Evolutionary conservation across 345 rosid species (phyloP), one percentile per base, ranked within the genome.

Genomic region (Salix arbutifolia): DNA sequence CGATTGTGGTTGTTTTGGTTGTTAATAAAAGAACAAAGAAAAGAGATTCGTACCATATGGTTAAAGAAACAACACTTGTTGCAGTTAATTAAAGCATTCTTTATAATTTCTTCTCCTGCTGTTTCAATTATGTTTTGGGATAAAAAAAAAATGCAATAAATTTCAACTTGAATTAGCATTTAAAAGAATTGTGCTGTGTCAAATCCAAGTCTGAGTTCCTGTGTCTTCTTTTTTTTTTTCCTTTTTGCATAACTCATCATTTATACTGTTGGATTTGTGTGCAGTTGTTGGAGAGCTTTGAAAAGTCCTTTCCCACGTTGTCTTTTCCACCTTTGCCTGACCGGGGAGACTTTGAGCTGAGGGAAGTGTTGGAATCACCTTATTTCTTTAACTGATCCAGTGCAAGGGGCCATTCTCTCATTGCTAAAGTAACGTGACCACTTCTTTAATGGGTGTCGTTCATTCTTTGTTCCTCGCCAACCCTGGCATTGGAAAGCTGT

Each of bases 201-300:
- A 19, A 52, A 42, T 69, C n/a, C 16, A 44, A 44, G 11, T 37
- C 46, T 67, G 21, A 4, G 67, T 66, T 44, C 62, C 40, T 11
- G 8, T 16, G 1, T 13, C 5, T 0, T 48, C 18, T 18, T 66
- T 0, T 53, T 44, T 44, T 25, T 8, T 46, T 42, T 26, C 35
- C 35, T 0, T 33, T 10, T 0, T 9, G 46, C 46, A 40, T 13
- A 40, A 40, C 46, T 40, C 46, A 10, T 40, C 46, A 40, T 40
- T 40, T 40, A 40, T 40, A 11, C 46, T 40, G 46, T 40, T 40
- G 44, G 44, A 40, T 40, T 65, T 42, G 28, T 18, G 30, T 52
- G 73, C 97, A 96, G 99, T 85, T 96, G 81, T 75, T 96, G 91
- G 91, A 88, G 84, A 85, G 92, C 91, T 96, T 96, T 78, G 78